Evolutionary conservation across 768 basidiomycete genomes (phyloP), one percentile per base, ranked within the genome.

Genomic region (Phaeotremella fagi): DNA sequence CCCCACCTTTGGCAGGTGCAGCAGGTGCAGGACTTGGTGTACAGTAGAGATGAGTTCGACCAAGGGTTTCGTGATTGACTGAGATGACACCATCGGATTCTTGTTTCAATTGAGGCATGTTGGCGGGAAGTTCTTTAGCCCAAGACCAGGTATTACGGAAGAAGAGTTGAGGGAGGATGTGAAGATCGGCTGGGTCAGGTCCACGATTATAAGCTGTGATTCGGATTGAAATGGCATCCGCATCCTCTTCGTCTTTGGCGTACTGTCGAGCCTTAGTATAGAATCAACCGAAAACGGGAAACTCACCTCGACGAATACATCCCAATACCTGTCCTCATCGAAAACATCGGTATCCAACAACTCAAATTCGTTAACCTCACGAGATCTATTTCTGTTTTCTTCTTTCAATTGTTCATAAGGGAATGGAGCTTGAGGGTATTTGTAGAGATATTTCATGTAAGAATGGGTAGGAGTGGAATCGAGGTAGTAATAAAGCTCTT

Each of bases 391-490:
- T 66, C 82, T 78, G 70, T 85, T 92, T 77, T 99, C 91, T 42
- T 79, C 76, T 12, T 95, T 86, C 49, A 99, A 83, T 56, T 94
- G 83, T 68, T 98, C 92, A 75, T 99, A 99, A 1, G 95, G 95
- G 75, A 82, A 99, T 28, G 80, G 79, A 64, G 83, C 79, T 73
- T 99, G 95, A 12, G 95, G 92, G 64, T 99, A 99, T 74, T 99
- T 99, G 82, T 99, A 99, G 52, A 97, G 78, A 76, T 89, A 97
- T 75, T 99, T 99, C 95, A 99, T 98, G 81, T 98, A 99, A 4
- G 92, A 95, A 68, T 99, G 95, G 1, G 95, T 97, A 31, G 95
- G 95, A 1, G 95, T 97, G 31, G 90, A 94, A 74, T 98, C 95
- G 56, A 99, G 82, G 75, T 99, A 99, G 73, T 94, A 99, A 75